Evolutionary conservation across 208 protist species (phyloP).

Genomic region (Acanthamoeba healyi): DNA sequence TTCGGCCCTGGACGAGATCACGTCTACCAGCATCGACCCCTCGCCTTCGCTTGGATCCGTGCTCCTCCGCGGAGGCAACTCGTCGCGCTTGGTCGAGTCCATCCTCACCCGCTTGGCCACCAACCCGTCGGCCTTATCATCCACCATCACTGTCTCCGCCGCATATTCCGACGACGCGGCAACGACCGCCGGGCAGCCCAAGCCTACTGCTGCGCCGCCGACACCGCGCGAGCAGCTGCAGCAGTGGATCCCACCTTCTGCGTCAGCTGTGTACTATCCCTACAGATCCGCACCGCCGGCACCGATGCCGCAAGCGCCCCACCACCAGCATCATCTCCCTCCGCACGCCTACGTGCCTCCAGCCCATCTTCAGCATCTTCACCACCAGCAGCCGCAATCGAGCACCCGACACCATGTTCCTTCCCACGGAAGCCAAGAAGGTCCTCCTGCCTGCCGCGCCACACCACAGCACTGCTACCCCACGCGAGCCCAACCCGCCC

Average conservation of each 20-base stretch:
- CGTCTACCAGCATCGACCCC: background rate
- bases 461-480: too few relatives aligned
- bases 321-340: background rate
- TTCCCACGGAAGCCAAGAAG: too few relatives aligned
- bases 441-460: too few relatives aligned
- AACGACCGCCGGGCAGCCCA: too few relatives aligned
- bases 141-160: background rate
- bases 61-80: background rate
- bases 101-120: background rate
- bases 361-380: background rate
- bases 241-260: too few relatives aligned
- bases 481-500: too few relatives aligned
- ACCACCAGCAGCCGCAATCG: background rate
- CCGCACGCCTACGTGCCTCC: too few relatives aligned
- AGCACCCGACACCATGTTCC: too few relatives aligned
- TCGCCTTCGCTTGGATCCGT: background rate
- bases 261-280: background rate
- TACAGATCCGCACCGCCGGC: background rate
- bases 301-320: too few relatives aligned
- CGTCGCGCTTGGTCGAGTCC: background rate
- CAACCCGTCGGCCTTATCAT: background rate
- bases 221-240: too few relatives aligned
- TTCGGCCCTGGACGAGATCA: constrained; percentile 25
- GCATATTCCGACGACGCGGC: background rate
- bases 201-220: background rate